A percentile compares a stretch with the other conserved stretches of the same genome.
These are phyloP conservation scores for Tylopilus sp. DNA, from an alignment of 768 basidiomycete genomes.

Conservation along the genomic window DNA sequence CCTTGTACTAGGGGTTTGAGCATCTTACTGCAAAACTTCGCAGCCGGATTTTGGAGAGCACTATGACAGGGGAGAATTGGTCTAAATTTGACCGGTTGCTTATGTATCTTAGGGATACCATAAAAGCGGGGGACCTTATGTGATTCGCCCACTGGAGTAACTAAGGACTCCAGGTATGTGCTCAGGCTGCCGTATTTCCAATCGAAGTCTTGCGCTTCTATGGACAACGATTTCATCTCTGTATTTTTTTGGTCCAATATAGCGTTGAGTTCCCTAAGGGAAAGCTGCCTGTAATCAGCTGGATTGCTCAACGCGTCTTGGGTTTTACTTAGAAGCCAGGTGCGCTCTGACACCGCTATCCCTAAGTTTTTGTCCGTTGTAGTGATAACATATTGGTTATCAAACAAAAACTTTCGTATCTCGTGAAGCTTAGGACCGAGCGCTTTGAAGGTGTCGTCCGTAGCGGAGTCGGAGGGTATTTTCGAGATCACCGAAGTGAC, in stretches of 20 bases:
- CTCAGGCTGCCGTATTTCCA: fast-evolving
- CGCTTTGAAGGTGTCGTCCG: neutral
- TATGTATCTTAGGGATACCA: constrained; percentile 16
- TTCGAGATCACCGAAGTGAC: neutral
- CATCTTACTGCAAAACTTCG: neutral
- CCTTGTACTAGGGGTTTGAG: constrained; percentile 6
- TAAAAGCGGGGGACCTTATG: constrained; percentile 4
- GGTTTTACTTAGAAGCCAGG: neutral
- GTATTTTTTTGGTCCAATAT: too few species aligned
- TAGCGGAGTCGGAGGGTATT: neutral
- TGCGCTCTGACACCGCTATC: too few species aligned
- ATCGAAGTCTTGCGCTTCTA: neutral
- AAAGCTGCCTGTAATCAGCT: too few species aligned
- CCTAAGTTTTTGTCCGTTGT: neutral
- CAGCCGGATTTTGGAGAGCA: neutral
- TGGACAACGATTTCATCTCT: neutral
- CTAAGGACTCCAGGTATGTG: neutral
- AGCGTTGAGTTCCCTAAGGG: too few species aligned
- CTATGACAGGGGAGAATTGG: neutral
- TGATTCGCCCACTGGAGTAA: neutral
- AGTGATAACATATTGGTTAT: neutral
- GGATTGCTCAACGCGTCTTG: neutral
- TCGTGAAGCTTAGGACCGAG: too few species aligned
- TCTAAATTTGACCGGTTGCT: neutral
- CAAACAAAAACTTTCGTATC: neutral